phyloP scores from a whole-genome alignment of 2,329 filamentous ascomycete species.

The Claviceps cyperi region DNA sequence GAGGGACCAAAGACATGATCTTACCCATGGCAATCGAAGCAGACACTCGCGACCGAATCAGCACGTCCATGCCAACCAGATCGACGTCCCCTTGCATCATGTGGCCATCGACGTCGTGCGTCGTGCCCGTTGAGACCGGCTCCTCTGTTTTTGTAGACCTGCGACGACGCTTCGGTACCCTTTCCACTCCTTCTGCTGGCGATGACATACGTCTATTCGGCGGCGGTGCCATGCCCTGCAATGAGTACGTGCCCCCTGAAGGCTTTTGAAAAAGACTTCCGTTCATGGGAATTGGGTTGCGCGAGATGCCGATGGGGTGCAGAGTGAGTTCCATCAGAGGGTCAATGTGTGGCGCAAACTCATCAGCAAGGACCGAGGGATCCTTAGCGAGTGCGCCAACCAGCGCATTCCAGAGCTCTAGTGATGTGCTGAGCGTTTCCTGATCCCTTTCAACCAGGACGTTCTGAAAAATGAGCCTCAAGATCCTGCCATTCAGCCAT shows the following conservation, averaged over 20 bases:
- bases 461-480: slow-evolving; percentile 88
- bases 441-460: slow-evolving; percentile 84
- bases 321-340: slow-evolving; percentile 74
- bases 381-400: slow-evolving; percentile 53
- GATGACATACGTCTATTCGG: slow-evolving; percentile 33
- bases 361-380: slow-evolving; percentile 49
- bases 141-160: slow-evolving; percentile 77
- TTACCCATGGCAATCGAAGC: slow-evolving; percentile 77
- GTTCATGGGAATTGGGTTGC: slow-evolving; percentile 88
- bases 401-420: slow-evolving; percentile 76
- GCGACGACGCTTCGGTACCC: slow-evolving; percentile 60
- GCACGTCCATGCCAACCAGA: slow-evolving; percentile 73
- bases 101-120: slow-evolving; percentile 91
- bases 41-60: slow-evolving; percentile 79
- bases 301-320: slow-evolving; percentile 82
- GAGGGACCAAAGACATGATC: slow-evolving; percentile 65
- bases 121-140: slow-evolving; percentile 42
- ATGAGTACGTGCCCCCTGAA: slow-evolving; percentile 69
- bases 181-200: slow-evolving; percentile 37
- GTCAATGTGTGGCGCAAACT: slow-evolving; percentile 62
- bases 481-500: slow-evolving; percentile 82
- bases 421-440: slow-evolving; percentile 64
- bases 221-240: slow-evolving; percentile 29
- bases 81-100: slow-evolving; percentile 98
- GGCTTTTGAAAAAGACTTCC: slow-evolving; percentile 79